These are phyloP conservation scores for Pichia kluyveri DNA, from an alignment of 805 yeast genomes.

Conservation along the genomic window DNA sequence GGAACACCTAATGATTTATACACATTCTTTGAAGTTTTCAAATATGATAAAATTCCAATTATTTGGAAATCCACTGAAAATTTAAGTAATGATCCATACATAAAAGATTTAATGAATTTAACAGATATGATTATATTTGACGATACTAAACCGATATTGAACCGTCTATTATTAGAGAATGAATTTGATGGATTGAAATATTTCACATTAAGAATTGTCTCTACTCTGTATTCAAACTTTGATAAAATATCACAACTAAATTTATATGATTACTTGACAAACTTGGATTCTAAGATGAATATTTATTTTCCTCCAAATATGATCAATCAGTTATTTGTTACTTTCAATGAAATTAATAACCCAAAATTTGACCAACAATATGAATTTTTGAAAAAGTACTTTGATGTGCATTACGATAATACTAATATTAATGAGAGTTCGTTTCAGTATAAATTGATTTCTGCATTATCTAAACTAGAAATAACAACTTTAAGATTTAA, in stretches of 20 bases:
- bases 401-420: constrained; percentile 4
- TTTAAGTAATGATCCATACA: neutral
- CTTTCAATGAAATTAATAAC: neutral
- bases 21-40: constrained; percentile 11
- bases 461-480: constrained; percentile 2
- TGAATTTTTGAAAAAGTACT: neutral
- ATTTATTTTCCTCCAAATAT: constrained; percentile 5
- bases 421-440: neutral
- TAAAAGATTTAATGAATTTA: constrained; percentile 4
- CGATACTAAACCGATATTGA: neutral
- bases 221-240: constrained; percentile 2
- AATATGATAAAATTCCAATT: constrained; percentile 7
- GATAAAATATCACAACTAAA: constrained; percentile 1
- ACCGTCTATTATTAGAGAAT: neutral
- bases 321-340: neutral
- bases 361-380: constrained; percentile 1
- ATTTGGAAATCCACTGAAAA: constrained; percentile 5
- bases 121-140: neutral
- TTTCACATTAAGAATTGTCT: constrained; percentile 2
- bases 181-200: constrained; percentile 4
- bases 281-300: neutral
- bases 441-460: constrained; percentile 6
- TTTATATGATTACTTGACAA: constrained; percentile 1
- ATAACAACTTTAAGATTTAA: constrained; percentile 3
- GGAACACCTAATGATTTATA: constrained; percentile 15